Conservation (phyloP, 2,329 filamentous ascomycete genomes). For the Fusarium mangiferae region DNA sequence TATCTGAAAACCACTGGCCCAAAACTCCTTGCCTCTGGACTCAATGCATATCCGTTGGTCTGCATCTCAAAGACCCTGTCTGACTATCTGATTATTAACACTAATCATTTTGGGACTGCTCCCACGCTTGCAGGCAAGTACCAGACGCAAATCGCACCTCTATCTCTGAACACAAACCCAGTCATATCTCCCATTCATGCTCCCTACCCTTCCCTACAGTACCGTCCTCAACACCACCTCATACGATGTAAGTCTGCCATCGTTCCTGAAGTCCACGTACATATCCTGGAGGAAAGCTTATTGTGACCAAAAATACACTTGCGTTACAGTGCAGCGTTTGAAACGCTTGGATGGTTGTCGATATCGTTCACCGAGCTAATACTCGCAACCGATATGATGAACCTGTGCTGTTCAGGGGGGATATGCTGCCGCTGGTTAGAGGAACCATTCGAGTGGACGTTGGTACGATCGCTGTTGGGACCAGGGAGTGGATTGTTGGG, state of each 20-base stretch:
- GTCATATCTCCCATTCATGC: background rate
- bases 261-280: slow-evolving; percentile 13
- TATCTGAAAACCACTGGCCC: slow-evolving; percentile 23
- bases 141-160: slow-evolving; percentile 29
- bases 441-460: background rate
- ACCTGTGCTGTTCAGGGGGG: background rate
- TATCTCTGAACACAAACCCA: slow-evolving; percentile 31
- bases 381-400: background rate
- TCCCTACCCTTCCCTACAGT: background rate
- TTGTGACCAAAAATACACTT: slow-evolving; percentile 25
- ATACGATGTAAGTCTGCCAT: slow-evolving; percentile 32
- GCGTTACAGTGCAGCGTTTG: background rate
- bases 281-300: background rate
- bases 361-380: background rate
- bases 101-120: slow-evolving; percentile 29
- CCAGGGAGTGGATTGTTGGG: background rate
- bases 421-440: background rate
- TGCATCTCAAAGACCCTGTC: slow-evolving; percentile 30
- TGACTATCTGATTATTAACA: slow-evolving; percentile 22
- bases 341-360: background rate
- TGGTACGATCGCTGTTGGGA: background rate
- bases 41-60: slow-evolving; percentile 41
- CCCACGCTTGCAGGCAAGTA: slow-evolving; percentile 29
- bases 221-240: slow-evolving; percentile 9
- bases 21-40: slow-evolving; percentile 20